phyloP scores from a whole-genome alignment of 257 asterid genomes.

The Nicotiana obtusifolia region DNA sequence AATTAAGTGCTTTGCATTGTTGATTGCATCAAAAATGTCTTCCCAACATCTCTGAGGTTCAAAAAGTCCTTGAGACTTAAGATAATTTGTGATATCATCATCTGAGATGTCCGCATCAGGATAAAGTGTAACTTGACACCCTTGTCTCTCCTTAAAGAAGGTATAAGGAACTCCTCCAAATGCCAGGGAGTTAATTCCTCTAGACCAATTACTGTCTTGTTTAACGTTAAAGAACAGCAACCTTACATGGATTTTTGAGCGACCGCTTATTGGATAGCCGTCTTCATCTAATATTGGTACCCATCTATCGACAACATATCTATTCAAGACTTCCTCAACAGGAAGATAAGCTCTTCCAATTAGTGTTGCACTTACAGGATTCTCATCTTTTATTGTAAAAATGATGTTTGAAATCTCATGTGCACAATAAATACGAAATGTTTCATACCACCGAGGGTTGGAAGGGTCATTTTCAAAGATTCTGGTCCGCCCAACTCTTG shows the following conservation, averaged over 20 bases:
- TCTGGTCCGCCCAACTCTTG: conserved; percentile 66
- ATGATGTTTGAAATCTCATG: conserved; percentile 52
- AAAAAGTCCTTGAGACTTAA: conserved; percentile 22
- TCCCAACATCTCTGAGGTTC: conserved; percentile 75
- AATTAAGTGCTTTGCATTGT: conserved; percentile 52
- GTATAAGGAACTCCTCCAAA: conserved; percentile 61
- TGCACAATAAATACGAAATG: conserved; percentile 65
- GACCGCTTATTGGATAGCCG: conserved; percentile 40
- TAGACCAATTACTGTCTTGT: conserved; percentile 60
- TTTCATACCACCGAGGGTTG: conserved; percentile 65
- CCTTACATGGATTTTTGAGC: conserved; percentile 56
- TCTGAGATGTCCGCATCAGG: conserved; percentile 67
- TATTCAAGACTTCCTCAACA: conserved; percentile 45
- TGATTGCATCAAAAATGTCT: conserved; percentile 64
- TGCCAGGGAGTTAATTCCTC: conserved; percentile 40
- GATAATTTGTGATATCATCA: conserved; percentile 31
- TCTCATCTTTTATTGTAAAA: conserved; percentile 57
- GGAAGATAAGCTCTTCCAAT: conserved; percentile 73
- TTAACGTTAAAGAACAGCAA: conserved; percentile 40
- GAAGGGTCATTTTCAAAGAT: conserved; percentile 36
- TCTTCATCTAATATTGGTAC: conserved; percentile 52
- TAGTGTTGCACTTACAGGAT: conserved; percentile 67
- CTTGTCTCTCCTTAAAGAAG: conserved; percentile 61
- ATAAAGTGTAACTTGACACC: conserved; percentile 57
- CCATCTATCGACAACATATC: conserved; percentile 53